A percentile compares a stretch with the other conserved stretches of the same genome.
phyloP scores from a whole-genome alignment of 257 asterid genomes.

The Solanum pimpinellifolium region DNA sequence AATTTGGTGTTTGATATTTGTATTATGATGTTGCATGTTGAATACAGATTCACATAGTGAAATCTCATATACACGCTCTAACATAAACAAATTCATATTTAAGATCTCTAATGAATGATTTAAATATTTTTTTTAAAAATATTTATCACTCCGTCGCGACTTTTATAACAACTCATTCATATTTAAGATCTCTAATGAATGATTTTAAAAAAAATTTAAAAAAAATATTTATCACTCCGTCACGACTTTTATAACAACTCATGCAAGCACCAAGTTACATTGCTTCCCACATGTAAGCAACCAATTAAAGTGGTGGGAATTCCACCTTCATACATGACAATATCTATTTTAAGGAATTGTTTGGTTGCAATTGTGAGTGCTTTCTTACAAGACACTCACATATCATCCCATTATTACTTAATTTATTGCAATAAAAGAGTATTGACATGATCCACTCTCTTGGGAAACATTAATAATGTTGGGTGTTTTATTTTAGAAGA shows the following conservation, averaged over 20 bases:
- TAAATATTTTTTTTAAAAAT: too few species aligned
- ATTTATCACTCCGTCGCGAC: rapidly evolving
- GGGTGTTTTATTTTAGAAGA: neutral
- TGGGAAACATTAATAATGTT: neutral
- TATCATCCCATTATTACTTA: neutral
- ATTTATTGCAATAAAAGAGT: neutral
- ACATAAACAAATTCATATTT: neutral
- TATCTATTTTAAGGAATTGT: neutral
- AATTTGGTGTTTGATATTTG: neutral
- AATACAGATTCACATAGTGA: neutral
- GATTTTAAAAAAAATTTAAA: too few species aligned
- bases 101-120: neutral
- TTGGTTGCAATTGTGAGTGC: neutral
- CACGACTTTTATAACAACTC: neutral
- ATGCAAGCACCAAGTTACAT: neutral
- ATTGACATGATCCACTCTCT: neutral
- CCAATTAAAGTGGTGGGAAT: neutral
- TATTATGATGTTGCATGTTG: neutral
- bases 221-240: rapidly evolving
- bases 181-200: neutral
- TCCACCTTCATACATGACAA: neutral
- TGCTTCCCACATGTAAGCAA: conserved; percentile 1
- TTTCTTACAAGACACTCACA: neutral
- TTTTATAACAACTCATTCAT: neutral
- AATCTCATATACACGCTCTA: neutral